Evolutionary conservation across 257 asterid species (phyloP), one percentile per base, ranked within the genome.

Genomic region (Solanum corneliomulleri): DNA sequence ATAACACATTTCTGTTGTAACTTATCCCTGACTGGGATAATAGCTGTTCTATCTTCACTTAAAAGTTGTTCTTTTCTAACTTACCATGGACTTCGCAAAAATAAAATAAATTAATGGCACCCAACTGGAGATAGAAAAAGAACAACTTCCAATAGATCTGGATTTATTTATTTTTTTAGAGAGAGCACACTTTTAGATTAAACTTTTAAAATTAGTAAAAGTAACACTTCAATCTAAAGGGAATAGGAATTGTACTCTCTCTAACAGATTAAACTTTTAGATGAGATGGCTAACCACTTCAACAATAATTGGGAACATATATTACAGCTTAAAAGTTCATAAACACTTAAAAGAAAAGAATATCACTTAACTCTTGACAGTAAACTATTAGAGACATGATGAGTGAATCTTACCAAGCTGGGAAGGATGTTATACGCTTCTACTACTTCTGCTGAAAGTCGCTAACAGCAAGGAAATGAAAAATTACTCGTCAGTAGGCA

Each of bases 391-490:
- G 80, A 78, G 56, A 78, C 60, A 52, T 23, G 82, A 88, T 86
- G 77, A 77, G 11, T 31, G 71, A 86, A 86, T 42, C 91, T 92
- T 90, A 96, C 99, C 98, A 96, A 89, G 91, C 92, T 91, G 20
- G 98, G 99, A 91, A 96, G 90, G 84, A 93, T 91, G 92, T 96
- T 95, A 92, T 95, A 96, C 52, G 98, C 98, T 91, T 95, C 98
- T 90, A 96, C 91, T 56, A 93, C 96, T 80, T 94, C 95, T 85
- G 91, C 89, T 83, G 98, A 94, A 85, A 96, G 92, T 70, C 90
- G 89, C 99, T 96, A 87, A 86, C 71, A 87, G 77, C 47, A 52
- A 77, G 86, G 39, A 71, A 84, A 81, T 20, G 64, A 58, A 35
- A 42, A 66, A 44, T 39, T 6, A 13, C 89, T 21, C 89, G 86